These are phyloP conservation scores for Cryptococcus maquisensis DNA, from an alignment of 1,284 basidiomycete species.

Conservation along the genomic window DNA sequence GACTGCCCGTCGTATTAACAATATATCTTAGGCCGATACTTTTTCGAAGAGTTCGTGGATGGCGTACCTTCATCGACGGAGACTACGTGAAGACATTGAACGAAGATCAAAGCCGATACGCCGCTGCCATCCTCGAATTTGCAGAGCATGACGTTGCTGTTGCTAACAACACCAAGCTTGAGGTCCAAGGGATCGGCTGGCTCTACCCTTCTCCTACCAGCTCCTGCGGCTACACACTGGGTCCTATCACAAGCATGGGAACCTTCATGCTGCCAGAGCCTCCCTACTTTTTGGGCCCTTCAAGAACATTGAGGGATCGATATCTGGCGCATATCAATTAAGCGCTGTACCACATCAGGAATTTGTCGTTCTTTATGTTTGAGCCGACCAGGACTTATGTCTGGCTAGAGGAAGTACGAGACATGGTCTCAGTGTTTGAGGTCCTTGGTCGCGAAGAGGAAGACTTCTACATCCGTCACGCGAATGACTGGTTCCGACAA, in stretches of 20 bases:
- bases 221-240: background rate
- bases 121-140: background rate
- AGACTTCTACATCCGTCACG: constrained; percentile 13
- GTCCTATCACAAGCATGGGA: constrained; percentile 1
- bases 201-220: background rate
- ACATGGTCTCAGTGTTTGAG: constrained; percentile 1
- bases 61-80: background rate
- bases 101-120: background rate
- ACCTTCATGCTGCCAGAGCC: background rate
- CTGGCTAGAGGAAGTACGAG: background rate
- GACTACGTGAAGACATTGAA: background rate
- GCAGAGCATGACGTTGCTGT: background rate
- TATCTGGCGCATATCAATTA: constrained; percentile 8
- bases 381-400: background rate
- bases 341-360: background rate
- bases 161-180: no score
- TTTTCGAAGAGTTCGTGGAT: background rate
- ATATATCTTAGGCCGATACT: background rate
- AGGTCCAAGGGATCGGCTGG: background rate
- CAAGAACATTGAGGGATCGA: constrained; percentile 7
- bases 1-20: background rate
- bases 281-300: constrained; percentile 11
- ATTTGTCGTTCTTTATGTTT: background rate
- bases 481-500: constrained; percentile 14
- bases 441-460: constrained; percentile 2